Base-by-base conservation (phyloP, 2,329 filamentous ascomycete species). In the Paraphaeosphaeria sporulosa region DNA sequence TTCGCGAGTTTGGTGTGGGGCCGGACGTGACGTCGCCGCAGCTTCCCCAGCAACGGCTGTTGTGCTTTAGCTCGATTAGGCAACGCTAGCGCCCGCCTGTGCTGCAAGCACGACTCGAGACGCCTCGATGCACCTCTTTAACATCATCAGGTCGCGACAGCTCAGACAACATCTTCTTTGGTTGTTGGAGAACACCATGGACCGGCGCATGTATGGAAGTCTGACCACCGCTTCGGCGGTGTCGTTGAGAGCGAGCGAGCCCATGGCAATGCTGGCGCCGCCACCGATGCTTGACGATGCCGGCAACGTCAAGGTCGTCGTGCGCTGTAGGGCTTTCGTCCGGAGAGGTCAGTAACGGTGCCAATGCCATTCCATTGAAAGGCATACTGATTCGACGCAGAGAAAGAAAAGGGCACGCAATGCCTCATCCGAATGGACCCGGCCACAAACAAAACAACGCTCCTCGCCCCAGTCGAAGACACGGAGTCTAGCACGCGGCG, bases 381-480 rank as follows among this genome's bases (percentile, higher is more conserved):
- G 15, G 57, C 30, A 44, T 62, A 62, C 71, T 79, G 55, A 78
- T 43, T 21, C 9, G 17, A 34, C 17, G 44, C 74, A 98, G 95
- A 99, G 78, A 86, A 90, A 71, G 87, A 96, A 57, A 88, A 91
- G 72, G 86, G 89, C 57, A 90, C 93, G 62, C 85, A 90, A 83
- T 98, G 95, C 76, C 85, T 99, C 46, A 90, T 99, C 66, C 85
- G 88, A 64, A 99, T 99, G 95, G 89, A 97, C 75, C 93, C 94
- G 23, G 81, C 86, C 36, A 93, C 90, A 2, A 93, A 99, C 80
- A 86, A 87, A 76, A 99, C 95, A 1, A 96, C 87, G 1, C 86
- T 99, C 4, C 84, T 89, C 47, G 87, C 90, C 3, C 93, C 94
- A 1, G 83, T 83, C 54, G 82, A 87, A n/a, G 73, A 75, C 0